Conservation (phyloP, 495 filamentous ascomycete species). For the Cladorrhinum samala region DNA sequence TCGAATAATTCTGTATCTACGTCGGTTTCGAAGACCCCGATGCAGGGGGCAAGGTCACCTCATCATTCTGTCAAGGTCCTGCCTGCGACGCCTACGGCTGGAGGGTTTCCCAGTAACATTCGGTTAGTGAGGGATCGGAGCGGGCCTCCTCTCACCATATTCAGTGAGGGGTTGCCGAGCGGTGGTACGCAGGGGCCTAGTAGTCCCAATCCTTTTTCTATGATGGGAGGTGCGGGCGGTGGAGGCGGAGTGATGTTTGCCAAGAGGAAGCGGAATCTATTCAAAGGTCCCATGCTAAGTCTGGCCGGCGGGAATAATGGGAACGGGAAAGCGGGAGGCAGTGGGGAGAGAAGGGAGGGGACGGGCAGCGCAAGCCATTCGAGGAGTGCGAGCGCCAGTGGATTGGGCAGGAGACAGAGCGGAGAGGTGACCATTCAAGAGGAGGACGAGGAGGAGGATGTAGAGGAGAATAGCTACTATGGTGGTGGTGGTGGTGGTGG, state of each 20-base stretch:
- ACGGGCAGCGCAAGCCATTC: slow-evolving; percentile 29
- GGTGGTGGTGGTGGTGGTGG: not conserved
- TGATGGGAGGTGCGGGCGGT: too few species aligned
- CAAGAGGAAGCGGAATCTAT: slow-evolving; percentile 78
- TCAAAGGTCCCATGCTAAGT: slow-evolving; percentile 75
- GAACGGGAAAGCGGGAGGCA: slow-evolving; percentile 14
- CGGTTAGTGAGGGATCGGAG: slow-evolving; percentile 64
- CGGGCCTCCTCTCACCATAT: slow-evolving; percentile 38
- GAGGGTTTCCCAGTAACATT: slow-evolving; percentile 79
- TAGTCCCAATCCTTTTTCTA: slow-evolving; percentile 38
- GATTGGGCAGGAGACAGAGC: slow-evolving; percentile 43
- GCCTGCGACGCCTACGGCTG: slow-evolving; percentile 78
- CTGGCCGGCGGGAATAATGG: slow-evolving; percentile 33
- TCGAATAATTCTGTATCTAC: slow-evolving; percentile 68
- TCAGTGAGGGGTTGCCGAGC: slow-evolving; percentile 45
- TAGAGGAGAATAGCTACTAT: slow-evolving; percentile 19
- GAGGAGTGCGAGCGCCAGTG: slow-evolving; percentile 48
- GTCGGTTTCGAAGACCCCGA: slow-evolving; percentile 58
- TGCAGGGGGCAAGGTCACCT: slow-evolving; percentile 61
- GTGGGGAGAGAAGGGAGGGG: slow-evolving; percentile 23
- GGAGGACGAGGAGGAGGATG: slow-evolving; percentile 65
- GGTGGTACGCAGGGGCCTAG: slow-evolving; percentile 32
- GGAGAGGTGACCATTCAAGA: slow-evolving; percentile 77
- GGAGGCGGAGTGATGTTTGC: slow-evolving; percentile 74
- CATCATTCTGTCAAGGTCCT: slow-evolving; percentile 91